phyloP scores from a whole-genome alignment of 2,329 filamentous ascomycete species.

The Ophiostoma populinum region DNA sequence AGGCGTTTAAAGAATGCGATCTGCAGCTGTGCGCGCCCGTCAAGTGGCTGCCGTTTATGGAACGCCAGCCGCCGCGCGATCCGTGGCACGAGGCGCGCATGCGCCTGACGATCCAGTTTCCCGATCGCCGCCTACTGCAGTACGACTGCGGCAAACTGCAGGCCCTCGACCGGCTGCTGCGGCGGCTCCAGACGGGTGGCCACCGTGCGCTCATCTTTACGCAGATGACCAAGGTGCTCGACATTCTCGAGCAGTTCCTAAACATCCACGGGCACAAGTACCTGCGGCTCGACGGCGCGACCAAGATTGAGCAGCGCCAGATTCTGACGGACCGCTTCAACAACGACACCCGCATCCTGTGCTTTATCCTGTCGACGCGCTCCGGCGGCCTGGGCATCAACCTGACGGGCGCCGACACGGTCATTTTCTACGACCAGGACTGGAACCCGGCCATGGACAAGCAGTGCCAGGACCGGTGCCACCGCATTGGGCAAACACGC shows the following conservation, averaged over 20 bases:
- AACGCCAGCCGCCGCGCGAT: slow-evolving; percentile 43
- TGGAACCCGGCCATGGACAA: slow-evolving; percentile 99
- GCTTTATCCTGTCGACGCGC: slow-evolving; percentile 87
- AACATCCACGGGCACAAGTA: slow-evolving; percentile 98
- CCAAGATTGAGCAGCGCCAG: slow-evolving; percentile 88
- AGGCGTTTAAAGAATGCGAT: slow-evolving; percentile 38
- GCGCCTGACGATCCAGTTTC: slow-evolving; percentile 87
- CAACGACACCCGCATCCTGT: slow-evolving; percentile 76
- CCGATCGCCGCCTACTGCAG: slow-evolving; percentile 86
- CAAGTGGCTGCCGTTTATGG: slow-evolving; percentile 37
- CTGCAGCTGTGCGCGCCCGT: slow-evolving; percentile 39
- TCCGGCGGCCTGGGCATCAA: slow-evolving; percentile 95
- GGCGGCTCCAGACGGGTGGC: slow-evolving; percentile 72
- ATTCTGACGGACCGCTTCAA: slow-evolving; percentile 96
- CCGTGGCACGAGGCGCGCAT: slow-evolving; percentile 90
- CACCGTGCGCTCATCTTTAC: slow-evolving; percentile 96
- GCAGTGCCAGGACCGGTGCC: slow-evolving; percentile 92
- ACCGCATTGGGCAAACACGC: slow-evolving; percentile 91
- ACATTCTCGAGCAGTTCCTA: slow-evolving; percentile 92
- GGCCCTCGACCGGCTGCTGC: slow-evolving; percentile 67
- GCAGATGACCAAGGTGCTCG: slow-evolving; percentile 96
- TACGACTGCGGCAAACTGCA: slow-evolving; percentile 97
- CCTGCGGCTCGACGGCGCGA: slow-evolving; percentile 86
- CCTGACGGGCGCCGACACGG: slow-evolving; percentile 85
- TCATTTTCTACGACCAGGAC: slow-evolving; percentile 97